A percentile compares a stretch with the other conserved stretches of the same genome.
Conservation (phyloP, 345 rosid genomes). For the Gossypium arboreum region DNA sequence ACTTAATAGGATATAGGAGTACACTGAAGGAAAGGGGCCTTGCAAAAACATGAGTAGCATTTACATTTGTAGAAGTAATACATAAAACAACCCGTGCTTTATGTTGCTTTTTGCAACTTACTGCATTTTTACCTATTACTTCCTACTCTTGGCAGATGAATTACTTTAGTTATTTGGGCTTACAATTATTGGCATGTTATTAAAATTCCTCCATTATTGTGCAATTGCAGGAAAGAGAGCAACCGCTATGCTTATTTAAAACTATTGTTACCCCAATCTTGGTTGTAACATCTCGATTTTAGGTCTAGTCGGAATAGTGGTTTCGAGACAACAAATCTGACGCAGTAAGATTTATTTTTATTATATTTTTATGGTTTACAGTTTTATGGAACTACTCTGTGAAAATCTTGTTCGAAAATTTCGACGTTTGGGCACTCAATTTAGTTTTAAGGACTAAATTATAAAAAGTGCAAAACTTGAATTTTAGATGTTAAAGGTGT, state of each 20-base stretch:
- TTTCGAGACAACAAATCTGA: too few species aligned
- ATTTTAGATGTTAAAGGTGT: too few species aligned
- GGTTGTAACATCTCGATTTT: too few species aligned
- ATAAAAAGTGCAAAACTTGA: too few species aligned
- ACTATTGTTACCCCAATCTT: conserved; percentile 76
- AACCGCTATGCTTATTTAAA: conserved; percentile 72
- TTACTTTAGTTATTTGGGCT: neutral
- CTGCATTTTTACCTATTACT: neutral
- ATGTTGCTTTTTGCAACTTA: neutral
- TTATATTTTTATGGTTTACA: too few species aligned
- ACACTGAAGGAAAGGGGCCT: neutral
- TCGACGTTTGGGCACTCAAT: too few species aligned
- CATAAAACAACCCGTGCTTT: neutral
- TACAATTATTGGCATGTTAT: neutral
- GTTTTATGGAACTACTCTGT: too few species aligned
- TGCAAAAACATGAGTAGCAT: neutral
- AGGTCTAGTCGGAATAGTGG: too few species aligned
- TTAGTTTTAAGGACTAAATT: too few species aligned
- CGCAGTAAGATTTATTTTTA: too few species aligned
- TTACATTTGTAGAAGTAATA: neutral
- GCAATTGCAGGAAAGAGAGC: conserved; percentile 31
- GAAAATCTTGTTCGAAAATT: too few species aligned
- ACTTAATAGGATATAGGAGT: neutral
- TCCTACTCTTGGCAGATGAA: too few species aligned
- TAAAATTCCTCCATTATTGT: neutral